Evolutionary conservation across 2,329 filamentous ascomycete species (phyloP).

Genomic region (Fusarium sp.): DNA sequence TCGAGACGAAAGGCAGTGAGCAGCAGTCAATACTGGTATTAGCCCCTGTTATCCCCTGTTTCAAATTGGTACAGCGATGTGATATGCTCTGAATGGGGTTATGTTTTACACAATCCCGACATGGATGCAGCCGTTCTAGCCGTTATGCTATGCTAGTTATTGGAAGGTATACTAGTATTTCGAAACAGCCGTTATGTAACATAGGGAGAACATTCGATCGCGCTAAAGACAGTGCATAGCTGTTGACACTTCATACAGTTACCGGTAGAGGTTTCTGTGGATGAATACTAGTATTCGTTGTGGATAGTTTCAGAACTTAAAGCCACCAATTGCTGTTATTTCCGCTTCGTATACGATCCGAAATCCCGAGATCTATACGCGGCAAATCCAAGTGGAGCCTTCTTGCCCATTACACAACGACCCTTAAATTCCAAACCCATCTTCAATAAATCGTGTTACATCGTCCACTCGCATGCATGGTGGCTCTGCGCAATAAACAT

Average conservation of each 20-base stretch:
- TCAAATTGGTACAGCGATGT: too few relatives aligned
- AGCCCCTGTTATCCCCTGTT: too few relatives aligned
- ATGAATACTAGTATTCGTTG: background rate
- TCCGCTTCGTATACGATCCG: background rate
- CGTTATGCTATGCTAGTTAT: background rate
- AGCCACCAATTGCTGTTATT: fast-evolving
- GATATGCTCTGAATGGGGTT: too few relatives aligned
- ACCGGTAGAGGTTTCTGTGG: fast-evolving
- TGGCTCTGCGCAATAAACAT: too few relatives aligned
- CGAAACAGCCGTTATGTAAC: background rate
- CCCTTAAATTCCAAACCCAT: too few relatives aligned
- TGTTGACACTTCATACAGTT: background rate
- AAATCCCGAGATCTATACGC: background rate
- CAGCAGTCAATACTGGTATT: too few relatives aligned
- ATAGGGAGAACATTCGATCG: fast-evolving
- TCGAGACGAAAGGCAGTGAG: too few relatives aligned
- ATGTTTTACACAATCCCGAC: too few relatives aligned
- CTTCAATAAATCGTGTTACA: too few relatives aligned
- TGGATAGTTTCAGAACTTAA: background rate
- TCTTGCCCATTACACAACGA: too few relatives aligned
- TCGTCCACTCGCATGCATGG: too few relatives aligned
- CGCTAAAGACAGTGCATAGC: background rate
- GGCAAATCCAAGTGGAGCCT: background rate
- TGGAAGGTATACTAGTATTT: background rate
- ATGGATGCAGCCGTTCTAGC: too few relatives aligned